Percentiles rank a stretch among this genome's conserved stretches.
These are phyloP conservation scores for Licmophora abbreviata DNA, from an alignment of 108 stramenopile species.

Conservation along the genomic window DNA sequence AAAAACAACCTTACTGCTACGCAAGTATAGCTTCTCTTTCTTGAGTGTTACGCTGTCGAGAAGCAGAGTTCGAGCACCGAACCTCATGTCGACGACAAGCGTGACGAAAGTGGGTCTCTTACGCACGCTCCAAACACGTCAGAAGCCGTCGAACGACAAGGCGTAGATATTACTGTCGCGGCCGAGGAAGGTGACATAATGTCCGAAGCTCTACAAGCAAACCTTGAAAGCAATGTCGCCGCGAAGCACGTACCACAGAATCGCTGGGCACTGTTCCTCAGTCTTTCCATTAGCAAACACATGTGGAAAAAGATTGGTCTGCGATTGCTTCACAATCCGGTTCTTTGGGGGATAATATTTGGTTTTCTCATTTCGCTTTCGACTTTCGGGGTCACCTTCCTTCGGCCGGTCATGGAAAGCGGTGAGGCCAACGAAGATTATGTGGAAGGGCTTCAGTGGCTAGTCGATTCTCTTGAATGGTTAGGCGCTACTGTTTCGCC, in stretches of 20 bases:
- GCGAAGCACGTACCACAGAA: not conserved
- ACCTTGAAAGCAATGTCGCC: not conserved
- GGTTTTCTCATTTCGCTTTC: conserved; percentile 29
- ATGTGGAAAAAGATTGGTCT: conserved; percentile 22
- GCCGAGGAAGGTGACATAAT: not conserved
- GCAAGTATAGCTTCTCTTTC: conserved; percentile 25
- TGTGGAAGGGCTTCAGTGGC: conserved; percentile 21
- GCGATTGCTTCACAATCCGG: conserved; percentile 19
- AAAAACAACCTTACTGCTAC: too few species aligned
- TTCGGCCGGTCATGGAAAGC: too few species aligned
- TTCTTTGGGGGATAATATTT: conserved; percentile 21
- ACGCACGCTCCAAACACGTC: too few species aligned
- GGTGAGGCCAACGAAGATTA: conserved; percentile 10
- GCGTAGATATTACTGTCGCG: not conserved
- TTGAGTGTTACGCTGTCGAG: conserved; percentile 23
- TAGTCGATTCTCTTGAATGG: conserved; percentile 18
- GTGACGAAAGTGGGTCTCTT: too few species aligned
- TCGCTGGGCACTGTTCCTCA: too few species aligned
- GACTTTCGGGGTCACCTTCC: conserved; percentile 19
- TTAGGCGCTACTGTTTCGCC: conserved; percentile 22
- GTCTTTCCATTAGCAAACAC: too few species aligned
- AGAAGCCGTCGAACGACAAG: not conserved
- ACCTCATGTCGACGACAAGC: too few species aligned
- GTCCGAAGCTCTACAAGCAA: not conserved
- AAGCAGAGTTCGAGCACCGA: not conserved